Conservation (phyloP, 129 eudicot species). For the Apium graveolens region DNA sequence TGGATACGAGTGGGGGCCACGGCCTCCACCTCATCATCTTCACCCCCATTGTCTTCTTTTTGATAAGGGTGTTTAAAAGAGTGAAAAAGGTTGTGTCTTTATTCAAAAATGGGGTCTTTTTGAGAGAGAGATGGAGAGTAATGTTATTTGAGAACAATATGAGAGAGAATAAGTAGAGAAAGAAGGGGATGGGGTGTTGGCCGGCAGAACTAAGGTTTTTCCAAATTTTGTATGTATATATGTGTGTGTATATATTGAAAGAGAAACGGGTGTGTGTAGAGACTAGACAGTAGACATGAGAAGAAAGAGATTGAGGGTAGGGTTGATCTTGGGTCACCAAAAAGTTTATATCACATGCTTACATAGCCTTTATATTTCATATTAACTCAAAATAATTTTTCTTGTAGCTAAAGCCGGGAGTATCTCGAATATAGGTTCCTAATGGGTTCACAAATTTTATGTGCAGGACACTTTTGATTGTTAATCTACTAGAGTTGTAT, state of each 20-base stretch:
- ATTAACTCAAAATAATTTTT: too few species aligned
- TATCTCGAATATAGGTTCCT: too few species aligned
- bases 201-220: neutral
- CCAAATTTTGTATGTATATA: neutral
- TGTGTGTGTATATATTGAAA: neutral
- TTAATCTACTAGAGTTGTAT: too few species aligned
- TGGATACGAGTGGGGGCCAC: slow-evolving; percentile 76
- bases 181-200: neutral
- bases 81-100: neutral
- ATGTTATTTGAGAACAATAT: neutral
- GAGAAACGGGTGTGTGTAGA: neutral
- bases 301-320: neutral
- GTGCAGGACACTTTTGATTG: too few species aligned
- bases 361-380: too few species aligned
- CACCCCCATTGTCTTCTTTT: slow-evolving; percentile 52
- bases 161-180: too few species aligned
- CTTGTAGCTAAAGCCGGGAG: too few species aligned
- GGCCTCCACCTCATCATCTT: slow-evolving; percentile 97
- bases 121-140: neutral
- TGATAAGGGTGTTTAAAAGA: neutral
- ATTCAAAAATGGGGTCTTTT: neutral
- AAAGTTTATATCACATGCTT: neutral
- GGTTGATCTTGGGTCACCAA: neutral
- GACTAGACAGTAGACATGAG: neutral
- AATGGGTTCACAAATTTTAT: too few species aligned